A percentile compares a stretch with the other conserved stretches of the same genome.
Conservation (phyloP, 352 stramenopile species). For the Phytophthora sansomeana region DNA sequence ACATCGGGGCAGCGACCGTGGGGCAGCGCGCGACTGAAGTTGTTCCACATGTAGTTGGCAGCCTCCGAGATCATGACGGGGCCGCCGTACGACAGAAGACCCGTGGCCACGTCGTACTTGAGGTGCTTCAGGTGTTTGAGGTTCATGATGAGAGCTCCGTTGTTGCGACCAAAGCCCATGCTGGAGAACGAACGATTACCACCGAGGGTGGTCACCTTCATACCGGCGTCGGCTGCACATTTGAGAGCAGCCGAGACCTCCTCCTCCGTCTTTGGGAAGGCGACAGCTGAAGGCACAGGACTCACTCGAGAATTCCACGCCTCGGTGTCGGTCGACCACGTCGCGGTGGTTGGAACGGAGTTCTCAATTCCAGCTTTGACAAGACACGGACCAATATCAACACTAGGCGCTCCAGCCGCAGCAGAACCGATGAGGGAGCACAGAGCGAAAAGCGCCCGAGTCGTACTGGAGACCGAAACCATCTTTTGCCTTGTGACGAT, state of each 20-base stretch:
- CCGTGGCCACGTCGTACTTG: conserved; percentile 24
- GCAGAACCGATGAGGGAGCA: conserved; percentile 31
- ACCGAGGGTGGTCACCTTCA: conserved; percentile 37
- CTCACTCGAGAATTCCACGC: conserved; percentile 38
- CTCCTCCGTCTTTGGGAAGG: conserved; percentile 30
- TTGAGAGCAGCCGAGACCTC: conserved; percentile 27
- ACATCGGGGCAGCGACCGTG: conserved; percentile 38
- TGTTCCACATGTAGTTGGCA: conserved; percentile 27
- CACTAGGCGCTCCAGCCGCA: background rate
- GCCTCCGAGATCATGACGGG: conserved; percentile 38
- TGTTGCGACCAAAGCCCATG: conserved; percentile 38
- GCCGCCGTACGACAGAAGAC: conserved; percentile 33
- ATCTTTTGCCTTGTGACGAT: conserved; percentile 15
- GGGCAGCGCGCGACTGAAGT: conserved; percentile 20
- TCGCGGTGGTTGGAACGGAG: conserved; percentile 32
- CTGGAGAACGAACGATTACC: conserved; percentile 41
- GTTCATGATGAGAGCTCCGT: conserved; percentile 37
- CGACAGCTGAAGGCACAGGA: conserved; percentile 29
- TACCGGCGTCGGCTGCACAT: conserved; percentile 22
- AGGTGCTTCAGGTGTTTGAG: conserved; percentile 30
- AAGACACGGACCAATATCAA: conserved; percentile 23
- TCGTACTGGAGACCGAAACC: conserved; percentile 20
- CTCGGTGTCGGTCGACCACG: conserved; percentile 31
- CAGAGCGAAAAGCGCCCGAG: conserved; percentile 29
- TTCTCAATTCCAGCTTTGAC: conserved; percentile 24